Evolutionary conservation across 352 stramenopile species (phyloP).

Genomic region (Plasmopara muralis): DNA sequence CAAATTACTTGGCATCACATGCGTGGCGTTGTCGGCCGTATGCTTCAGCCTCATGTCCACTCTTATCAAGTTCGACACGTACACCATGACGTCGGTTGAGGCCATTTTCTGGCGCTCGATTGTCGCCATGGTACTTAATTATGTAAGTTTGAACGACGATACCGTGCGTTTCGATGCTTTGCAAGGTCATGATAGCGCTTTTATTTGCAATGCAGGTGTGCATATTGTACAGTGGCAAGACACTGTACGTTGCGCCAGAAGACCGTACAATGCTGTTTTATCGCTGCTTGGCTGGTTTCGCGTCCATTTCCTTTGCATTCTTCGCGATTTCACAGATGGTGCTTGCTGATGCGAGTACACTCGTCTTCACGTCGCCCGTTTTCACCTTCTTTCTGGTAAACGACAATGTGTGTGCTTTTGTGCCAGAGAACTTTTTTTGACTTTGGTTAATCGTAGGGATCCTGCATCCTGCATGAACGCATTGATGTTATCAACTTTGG

Average conservation of each 20-base stretch:
- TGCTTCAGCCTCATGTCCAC: slow-evolving; percentile 83
- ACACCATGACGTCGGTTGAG: slow-evolving; percentile 72
- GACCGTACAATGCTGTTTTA: slow-evolving; percentile 56
- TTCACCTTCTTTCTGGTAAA: slow-evolving; percentile 67
- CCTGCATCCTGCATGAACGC: slow-evolving; percentile 34
- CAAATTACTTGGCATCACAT: slow-evolving; percentile 51
- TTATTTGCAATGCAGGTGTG: slow-evolving; percentile 13
- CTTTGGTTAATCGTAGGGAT: slow-evolving; percentile 19
- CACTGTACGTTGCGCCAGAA: slow-evolving; percentile 38
- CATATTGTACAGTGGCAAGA: slow-evolving; percentile 42
- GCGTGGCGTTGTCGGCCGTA: slow-evolving; percentile 62
- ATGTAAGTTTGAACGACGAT: slow-evolving; percentile 26
- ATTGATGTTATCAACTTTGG: slow-evolving; percentile 37
- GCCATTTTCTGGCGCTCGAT: slow-evolving; percentile 73
- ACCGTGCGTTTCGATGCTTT: background rate
- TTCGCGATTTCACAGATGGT: slow-evolving; percentile 77
- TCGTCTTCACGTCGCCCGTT: slow-evolving; percentile 70
- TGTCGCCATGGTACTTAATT: slow-evolving; percentile 51
- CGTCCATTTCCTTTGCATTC: slow-evolving; percentile 70
- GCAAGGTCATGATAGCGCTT: background rate
- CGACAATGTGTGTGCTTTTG: background rate
- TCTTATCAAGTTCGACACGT: slow-evolving; percentile 71
- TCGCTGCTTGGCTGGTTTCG: slow-evolving; percentile 58
- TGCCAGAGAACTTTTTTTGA: background rate
- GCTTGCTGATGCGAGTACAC: slow-evolving; percentile 58